phyloP scores from a whole-genome alignment of 768 basidiomycete genomes.

The Boletus vermiculosoides region DNA sequence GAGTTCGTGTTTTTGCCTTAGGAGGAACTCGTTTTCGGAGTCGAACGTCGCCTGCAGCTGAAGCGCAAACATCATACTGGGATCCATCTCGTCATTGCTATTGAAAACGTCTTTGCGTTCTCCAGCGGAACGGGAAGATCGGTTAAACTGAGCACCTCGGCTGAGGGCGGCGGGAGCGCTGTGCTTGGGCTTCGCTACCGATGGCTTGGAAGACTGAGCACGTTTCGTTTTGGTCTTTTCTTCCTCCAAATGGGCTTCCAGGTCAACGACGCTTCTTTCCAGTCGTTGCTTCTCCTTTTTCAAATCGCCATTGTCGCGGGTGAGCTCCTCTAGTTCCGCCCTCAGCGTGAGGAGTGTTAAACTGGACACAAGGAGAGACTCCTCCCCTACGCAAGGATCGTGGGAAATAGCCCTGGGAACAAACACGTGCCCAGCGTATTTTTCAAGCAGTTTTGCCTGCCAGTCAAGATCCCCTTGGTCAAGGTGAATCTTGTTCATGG shows the following conservation, averaged over 20 bases:
- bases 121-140: neutral
- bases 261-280: constrained; percentile 25
- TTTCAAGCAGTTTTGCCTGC: constrained; percentile 53
- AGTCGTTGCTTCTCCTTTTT: constrained; percentile 23
- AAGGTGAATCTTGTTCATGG: constrained; percentile 38
- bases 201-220: neutral
- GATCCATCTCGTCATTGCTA: constrained; percentile 5
- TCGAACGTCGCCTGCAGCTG: constrained; percentile 41
- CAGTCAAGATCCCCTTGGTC: constrained; percentile 43
- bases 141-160: neutral
- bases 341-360: constrained; percentile 44
- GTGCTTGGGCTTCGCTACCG: neutral
- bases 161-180: neutral
- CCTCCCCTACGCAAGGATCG: constrained; percentile 24
- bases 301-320: constrained; percentile 27
- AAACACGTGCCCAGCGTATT: constrained; percentile 56
- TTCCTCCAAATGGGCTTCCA: constrained; percentile 12
- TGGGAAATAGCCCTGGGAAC: constrained; percentile 32
- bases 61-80: constrained; percentile 24
- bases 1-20: constrained; percentile 33
- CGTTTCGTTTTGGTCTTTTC: constrained; percentile 6
- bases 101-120: neutral
- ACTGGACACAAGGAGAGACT: constrained; percentile 47
- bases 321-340: constrained; percentile 41
- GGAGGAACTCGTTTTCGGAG: constrained; percentile 39